Evolutionary conservation across 257 asterid genomes (phyloP), one percentile per base, ranked within the genome.

Genomic region (Lithospermum erythrorhizon): DNA sequence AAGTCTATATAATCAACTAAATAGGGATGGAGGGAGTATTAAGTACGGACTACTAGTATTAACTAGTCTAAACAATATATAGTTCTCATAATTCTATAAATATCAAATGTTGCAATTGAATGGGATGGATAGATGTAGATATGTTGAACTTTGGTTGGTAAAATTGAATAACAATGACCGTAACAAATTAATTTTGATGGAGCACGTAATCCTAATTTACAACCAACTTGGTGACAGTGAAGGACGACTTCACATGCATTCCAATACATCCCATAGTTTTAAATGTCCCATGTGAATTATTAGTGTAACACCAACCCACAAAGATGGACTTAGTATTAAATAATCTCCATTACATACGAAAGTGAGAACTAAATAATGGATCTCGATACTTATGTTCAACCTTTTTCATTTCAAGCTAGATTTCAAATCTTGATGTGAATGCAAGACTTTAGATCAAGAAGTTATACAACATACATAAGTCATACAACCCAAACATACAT

Each of bases 351-450:
- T n/a, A n/a, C n/a, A n/a, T n/a, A n/a, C n/a, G n/a, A 27, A 27
- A 27, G 32, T 27, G 32, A 14, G 49, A 41, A 11, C 18, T 11
- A 41, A 41, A 11, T 1, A 41, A 41, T 41, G 49, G 49, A 41
- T 41, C 49, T 41, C 17, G 49, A 41, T 41, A 14, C 4, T 41
- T 11, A 11, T 14, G 49, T 41, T 41, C 4, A 41, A 52, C n/a
- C 2, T 13, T 9, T 30, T 27, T 27, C 6, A 27, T 27, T 2
- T 25, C 1, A 58, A 19, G 21, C 41, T 27, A 27, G 13, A 30
- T 19, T 73, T 77, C 79, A 78, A 57, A 4, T 16, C 58, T 27
- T 41, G 54, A 57, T 35, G 45, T 35, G 45, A 35, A 35, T 35
- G 45, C 45, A 35, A 35, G 45, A 35, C 45, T 35, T 35, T 30